phyloP scores from a whole-genome alignment of 2,329 filamentous ascomycete genomes.

The Fusarium avenaceum region DNA sequence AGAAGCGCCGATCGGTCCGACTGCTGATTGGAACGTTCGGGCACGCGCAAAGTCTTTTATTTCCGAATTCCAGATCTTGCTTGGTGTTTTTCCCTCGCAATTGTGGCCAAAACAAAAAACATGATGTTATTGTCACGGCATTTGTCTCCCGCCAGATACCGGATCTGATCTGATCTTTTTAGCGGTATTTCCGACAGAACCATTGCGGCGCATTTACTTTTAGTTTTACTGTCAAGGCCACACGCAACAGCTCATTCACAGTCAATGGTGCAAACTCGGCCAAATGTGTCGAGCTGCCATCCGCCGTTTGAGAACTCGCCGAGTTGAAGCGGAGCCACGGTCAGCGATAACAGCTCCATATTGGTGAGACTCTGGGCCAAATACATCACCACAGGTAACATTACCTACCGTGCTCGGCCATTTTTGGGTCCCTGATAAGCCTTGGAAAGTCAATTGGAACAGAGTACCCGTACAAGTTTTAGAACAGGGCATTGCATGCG shows the following conservation, averaged over 20 bases:
- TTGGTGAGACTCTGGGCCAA: not conserved
- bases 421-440: slow-evolving; percentile 30
- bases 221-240: not conserved
- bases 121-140: slow-evolving; percentile 35
- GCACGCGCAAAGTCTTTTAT: slow-evolving; percentile 27
- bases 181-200: slow-evolving; percentile 9
- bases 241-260: slow-evolving; percentile 6
- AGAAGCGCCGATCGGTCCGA: slow-evolving; percentile 37
- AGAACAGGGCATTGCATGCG: slow-evolving; percentile 16
- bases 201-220: slow-evolving; percentile 2
- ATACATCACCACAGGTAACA: not conserved
- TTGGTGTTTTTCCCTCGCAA: slow-evolving; percentile 20
- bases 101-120: slow-evolving; percentile 16
- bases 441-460: slow-evolving; percentile 32
- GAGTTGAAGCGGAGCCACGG: slow-evolving; percentile 25
- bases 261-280: slow-evolving; percentile 33
- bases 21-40: slow-evolving; percentile 32
- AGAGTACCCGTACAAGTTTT: slow-evolving; percentile 2
- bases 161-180: slow-evolving; percentile 28
- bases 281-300: slow-evolving; percentile 28
- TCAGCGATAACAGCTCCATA: slow-evolving; percentile 20
- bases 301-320: slow-evolving; percentile 25
- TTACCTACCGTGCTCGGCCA: slow-evolving; percentile 21
- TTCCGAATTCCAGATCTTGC: slow-evolving; percentile 26
- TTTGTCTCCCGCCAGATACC: slow-evolving; percentile 16